Base-by-base conservation (phyloP, 352 stramenopile genomes). In the Pythium aristosporum region DNA sequence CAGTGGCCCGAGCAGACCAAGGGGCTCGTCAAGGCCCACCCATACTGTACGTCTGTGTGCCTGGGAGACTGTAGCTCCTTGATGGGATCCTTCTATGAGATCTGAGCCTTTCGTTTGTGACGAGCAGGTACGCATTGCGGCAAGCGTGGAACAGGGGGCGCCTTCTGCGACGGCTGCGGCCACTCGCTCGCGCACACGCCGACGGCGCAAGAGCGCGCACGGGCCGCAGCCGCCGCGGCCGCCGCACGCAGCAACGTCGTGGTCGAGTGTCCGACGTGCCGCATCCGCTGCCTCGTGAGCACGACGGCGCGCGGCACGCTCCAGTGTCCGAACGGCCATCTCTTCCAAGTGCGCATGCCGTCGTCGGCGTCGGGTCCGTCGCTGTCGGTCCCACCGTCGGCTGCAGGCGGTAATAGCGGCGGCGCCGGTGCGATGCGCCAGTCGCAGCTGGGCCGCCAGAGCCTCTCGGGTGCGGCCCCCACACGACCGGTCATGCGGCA, bases 1-100 rank as follows among this genome's bases (percentile, higher is more conserved):
- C 79, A 93, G 58, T 95, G 86, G 86, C 86, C 86, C 39, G 82
- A 95, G 69, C 86, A 92, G 71, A 95, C 86, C 15, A 71, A 87
- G 49, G 86, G 86, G 8, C 82, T 95, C 10, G 84, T 92, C 36
- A 95, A 95, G 65, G 86, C 86, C 10, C 86, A 95, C 25, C 86
- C 86, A 9, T 95, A 81, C 63, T 95, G 86, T 89, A 63, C 60
- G 72, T 77, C n/a, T n/a, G n/a, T n/a, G n/a, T n/a, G n/a, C n/a
- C n/a, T n/a, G n/a, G n/a, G n/a, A n/a, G n/a, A n/a, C 25, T 30
- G 25, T 30, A 30, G 25, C 25, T 3, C 25, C 25, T 30, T 2
- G 25, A 30, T 30, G 1, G 25, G 25, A 30, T 55, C 15, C 34
- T 1, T 5, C 43, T 10, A 39, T 10, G 34, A 13, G 34, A 39